Evolutionary conservation across 2,329 filamentous ascomycete species (phyloP), one percentile per base, ranked within the genome.

Genomic region (Colletotrichum truncatum): DNA sequence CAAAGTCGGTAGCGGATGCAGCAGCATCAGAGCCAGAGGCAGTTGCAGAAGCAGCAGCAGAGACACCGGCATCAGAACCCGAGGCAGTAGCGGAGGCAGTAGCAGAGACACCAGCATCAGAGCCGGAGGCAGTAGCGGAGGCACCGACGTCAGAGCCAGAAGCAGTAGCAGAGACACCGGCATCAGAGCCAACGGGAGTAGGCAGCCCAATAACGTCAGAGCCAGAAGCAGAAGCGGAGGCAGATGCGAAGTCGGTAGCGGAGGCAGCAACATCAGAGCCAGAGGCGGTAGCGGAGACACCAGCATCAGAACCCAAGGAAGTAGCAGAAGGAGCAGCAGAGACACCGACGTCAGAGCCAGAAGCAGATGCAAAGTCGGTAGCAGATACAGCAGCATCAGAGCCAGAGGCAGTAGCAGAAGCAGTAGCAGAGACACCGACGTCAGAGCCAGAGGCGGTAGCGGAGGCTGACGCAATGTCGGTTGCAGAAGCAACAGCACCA

Each of bases 291-390:
- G 36, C 36, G 10, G 36, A 23, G 3, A 14, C 32, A 39, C 12
- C 23, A 8, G 49, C 49, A 10, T 6, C 21, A 26, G 43, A 6
- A 21, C 34, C 21, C 2, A 25, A 53, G 18, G 25, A 32, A 43
- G 56, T 69, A 30, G 67, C 63, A 36, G 61, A 68, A 32, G 61
- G 46, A 16, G 18, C 43, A 39, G 51, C 41, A 38, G 60, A 65
- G 36, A 65, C 66, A 66, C 62, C 48, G 36, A 21, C 30, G 6
- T 30, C 12, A 64, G 59, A 23, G 56, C 66, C 30, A 68, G n/a
- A n/a, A 61, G 38, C 41, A 28, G 56, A 36, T 54, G 59, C 36
- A 43, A 57, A 62, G 38, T 67, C 65, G 58, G 66, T 61, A 21
- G 26, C 14, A 4, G 45, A 34, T n/a, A n/a, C 23, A 48, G 43